Evolutionary conservation across 2,329 filamentous ascomycete species (phyloP), one percentile per base, ranked within the genome.

Genomic region (Fusarium sororula): DNA sequence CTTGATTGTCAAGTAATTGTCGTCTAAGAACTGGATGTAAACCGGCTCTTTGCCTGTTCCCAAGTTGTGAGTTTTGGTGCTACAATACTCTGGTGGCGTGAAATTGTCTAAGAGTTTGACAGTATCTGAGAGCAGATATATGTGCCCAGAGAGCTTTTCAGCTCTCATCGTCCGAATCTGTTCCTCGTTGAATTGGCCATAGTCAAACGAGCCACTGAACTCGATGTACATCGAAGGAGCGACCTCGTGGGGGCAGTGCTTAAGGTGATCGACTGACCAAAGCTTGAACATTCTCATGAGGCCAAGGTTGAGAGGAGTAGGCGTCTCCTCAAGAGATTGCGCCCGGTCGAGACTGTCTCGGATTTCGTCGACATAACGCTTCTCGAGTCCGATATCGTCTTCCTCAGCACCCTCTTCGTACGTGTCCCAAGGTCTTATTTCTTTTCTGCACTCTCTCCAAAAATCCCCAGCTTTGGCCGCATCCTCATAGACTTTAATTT

Each of bases 41-140:
- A 39, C 4, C 14, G 32, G 45, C 15, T 17, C 22, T 3, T 17
- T 0, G 1, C 4, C 24, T 7, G 17, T 5, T 32, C 10, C 17
- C 7, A 39, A 1, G 14, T 32, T 22, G 1, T 30, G 35, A 7
- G 15, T 8, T 32, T 59, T 22, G 10, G 44, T 30, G 18, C 42
- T 32, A 18, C 20, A 17, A 14, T 38, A 20, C 26, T 38, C 14
- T 20, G 35, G 35, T 10, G 32, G 35, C 1, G 12, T 30, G 26
- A 51, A 32, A 2, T 14, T 8, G 4, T 8, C 10, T 0, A 50
- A 1, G 0, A 26, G 5, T 26, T 26, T 26, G n/a, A 5, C 41
- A 17, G 2, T 3, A 7, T 58, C 7, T 13, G 10, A 20, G 13
- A 58, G 30, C 7, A 47, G 7, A 28, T 18, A 4, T 13, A 37